Base-by-base conservation (phyloP, 768 basidiomycete genomes). In the Podaxis sp. region DNA sequence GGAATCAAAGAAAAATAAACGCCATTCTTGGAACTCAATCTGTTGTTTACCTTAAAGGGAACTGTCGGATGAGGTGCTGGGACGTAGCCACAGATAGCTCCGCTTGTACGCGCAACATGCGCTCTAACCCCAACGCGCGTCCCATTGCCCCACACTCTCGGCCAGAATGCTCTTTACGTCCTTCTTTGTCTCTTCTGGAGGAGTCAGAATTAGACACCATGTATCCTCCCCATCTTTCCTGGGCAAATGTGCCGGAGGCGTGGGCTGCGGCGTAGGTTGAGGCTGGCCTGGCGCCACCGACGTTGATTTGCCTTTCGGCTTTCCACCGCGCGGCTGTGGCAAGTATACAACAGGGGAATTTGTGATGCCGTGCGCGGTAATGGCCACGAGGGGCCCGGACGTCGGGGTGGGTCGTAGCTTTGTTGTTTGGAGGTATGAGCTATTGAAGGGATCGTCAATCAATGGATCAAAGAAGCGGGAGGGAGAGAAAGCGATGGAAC, bases 221-320 rank as follows among this genome's bases (percentile, higher is more conserved):
- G 82, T 83, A 64, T 88, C 85, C 57, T 87, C 86, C 2, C 81
- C 82, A 46, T 86, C 80, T 11, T 56, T 66, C 28, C 79, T 74
- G 2, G 86, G 82, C 3, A 81, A 68, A 41, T 84, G 79, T 3
- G 72, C 59, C 0, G 86, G 81, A 15, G 79, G 69, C 4, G 49
- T 10, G 8, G 33, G 10, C 10, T 33, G 37, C 4, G 37, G 37
- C 12, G 37, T 7, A 48, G 20, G 46, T 22, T 13, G 49, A 28
- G 4, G 26, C 4, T 50, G 5, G 24, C 81, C 76, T 15, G 70
- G 67, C 30, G 76, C 72, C 28, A 72, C 69, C 0, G 64, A 68
- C 4, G 60, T 58, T 33, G 59, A 56, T 12, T 56, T 52, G 8
- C 62, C 50, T 50, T 64, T 63, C 30, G 68, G n/a, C 30, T 41